These are phyloP conservation scores for Aspergillus fischeri DNA, from an alignment of 2,329 filamentous ascomycete species.

Conservation along the genomic window DNA sequence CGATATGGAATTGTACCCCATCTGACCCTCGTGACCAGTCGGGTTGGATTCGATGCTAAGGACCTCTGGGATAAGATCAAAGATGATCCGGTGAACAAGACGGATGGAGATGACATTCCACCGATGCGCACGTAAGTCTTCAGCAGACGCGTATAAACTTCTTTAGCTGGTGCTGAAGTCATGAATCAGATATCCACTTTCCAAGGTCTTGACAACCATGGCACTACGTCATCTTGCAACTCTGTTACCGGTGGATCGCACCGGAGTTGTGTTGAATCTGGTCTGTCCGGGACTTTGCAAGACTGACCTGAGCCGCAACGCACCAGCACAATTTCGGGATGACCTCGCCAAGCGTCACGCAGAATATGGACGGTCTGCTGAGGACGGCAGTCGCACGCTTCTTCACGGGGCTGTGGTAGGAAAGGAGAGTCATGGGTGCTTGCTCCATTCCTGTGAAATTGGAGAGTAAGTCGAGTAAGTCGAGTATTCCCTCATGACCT, in stretches of 20 bases:
- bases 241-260: slow-evolving; percentile 16
- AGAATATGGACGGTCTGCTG: slow-evolving; percentile 21
- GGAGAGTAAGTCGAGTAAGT: not conserved
- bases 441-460: not conserved
- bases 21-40: slow-evolving; percentile 17
- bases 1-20: slow-evolving; percentile 17
- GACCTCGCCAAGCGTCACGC: slow-evolving; percentile 8
- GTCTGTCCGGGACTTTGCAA: slow-evolving; percentile 29
- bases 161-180: slow-evolving; percentile 6
- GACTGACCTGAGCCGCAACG: slow-evolving; percentile 23
- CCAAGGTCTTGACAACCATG: slow-evolving; percentile 33
- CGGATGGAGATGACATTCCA: slow-evolving; percentile 9
- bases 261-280: slow-evolving; percentile 29
- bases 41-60: slow-evolving; percentile 10
- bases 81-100: slow-evolving; percentile 17
- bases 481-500: not conserved
- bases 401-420: slow-evolving; percentile 25
- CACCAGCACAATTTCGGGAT: slow-evolving; percentile 20
- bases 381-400: slow-evolving; percentile 29
- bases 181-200: slow-evolving; percentile 26
- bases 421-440: slow-evolving; percentile 23
- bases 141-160: not conserved
- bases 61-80: slow-evolving; percentile 15
- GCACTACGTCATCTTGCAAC: slow-evolving; percentile 26
- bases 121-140: not conserved